A percentile compares a stretch with the other conserved stretches of the same genome.
Evolutionary conservation across 176 grass and related monocot species (phyloP).

Genomic region (Elaeis guineensis): DNA sequence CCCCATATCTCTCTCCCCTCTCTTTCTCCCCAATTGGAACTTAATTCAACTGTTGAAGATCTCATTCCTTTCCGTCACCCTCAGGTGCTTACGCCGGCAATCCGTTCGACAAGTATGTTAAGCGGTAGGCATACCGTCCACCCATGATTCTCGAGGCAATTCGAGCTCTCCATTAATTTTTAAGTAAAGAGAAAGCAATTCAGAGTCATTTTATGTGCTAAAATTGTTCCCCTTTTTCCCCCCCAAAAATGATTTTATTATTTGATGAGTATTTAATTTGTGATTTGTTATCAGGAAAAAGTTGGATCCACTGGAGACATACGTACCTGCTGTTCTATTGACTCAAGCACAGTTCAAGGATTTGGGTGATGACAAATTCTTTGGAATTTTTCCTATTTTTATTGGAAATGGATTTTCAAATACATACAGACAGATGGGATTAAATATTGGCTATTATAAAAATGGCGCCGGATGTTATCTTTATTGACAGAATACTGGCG

Average conservation of each 20-base stretch:
- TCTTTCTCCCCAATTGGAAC: background rate
- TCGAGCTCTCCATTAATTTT: background rate
- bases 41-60: background rate
- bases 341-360: constrained; percentile 75
- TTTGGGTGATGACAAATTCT: constrained; percentile 37
- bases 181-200: background rate
- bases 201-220: background rate
- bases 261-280: background rate
- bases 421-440: background rate
- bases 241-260: no score
- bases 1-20: background rate
- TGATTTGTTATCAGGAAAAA: constrained; percentile 52
- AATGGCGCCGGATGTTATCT: no score
- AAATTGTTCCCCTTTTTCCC: constrained; percentile 3
- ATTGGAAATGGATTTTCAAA: background rate
- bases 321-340: constrained; percentile 72
- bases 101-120: constrained; percentile 82
- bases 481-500: no score
- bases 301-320: constrained; percentile 77
- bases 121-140: constrained; percentile 27
- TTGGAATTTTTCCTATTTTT: background rate
- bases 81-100: constrained; percentile 48
- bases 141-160: background rate
- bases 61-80: background rate
- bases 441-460: no score